Evolutionary conservation across 345 rosid genomes (phyloP).

Genomic region (Arabis alpina): DNA sequence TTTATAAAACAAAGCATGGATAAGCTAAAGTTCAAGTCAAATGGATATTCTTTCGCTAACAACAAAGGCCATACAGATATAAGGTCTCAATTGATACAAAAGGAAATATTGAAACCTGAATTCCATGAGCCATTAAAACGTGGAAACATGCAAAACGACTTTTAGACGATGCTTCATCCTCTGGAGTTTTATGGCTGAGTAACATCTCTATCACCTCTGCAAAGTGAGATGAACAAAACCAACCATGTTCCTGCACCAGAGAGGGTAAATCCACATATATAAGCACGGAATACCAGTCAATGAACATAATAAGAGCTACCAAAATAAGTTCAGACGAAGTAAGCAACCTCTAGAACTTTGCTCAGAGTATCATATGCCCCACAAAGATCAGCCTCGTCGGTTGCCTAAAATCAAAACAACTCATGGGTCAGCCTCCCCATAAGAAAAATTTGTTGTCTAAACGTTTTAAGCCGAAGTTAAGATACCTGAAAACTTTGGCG

Average conservation of each 20-base stretch:
- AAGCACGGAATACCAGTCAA: conserved; percentile 19
- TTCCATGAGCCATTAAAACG: conserved; percentile 62
- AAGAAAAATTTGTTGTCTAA: not conserved
- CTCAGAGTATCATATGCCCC: conserved; percentile 73
- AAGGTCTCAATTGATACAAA: conserved; percentile 16
- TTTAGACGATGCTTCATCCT: conserved; percentile 53
- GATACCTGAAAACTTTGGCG: conserved; percentile 65
- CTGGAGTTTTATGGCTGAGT: conserved; percentile 62
- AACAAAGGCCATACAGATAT: not conserved
- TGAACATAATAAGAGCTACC: conserved; percentile 5
- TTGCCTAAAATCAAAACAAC: conserved; percentile 50
- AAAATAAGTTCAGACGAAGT: conserved; percentile 28
- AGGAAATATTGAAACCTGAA: conserved; percentile 58
- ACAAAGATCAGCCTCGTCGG: conserved; percentile 54
- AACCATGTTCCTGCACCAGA: conserved; percentile 67
- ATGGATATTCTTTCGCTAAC: conserved; percentile 3
- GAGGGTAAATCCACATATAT: conserved; percentile 30
- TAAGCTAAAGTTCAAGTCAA: not conserved
- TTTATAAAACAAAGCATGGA: not conserved
- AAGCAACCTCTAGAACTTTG: conserved; percentile 71
- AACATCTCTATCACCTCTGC: conserved; percentile 74
- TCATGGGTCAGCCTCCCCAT: conserved; percentile 31
- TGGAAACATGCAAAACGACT: conserved; percentile 80
- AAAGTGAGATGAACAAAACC: conserved; percentile 72
- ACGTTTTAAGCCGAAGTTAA: not conserved